phyloP scores from a whole-genome alignment of 495 filamentous ascomycete genomes.

The Margaritispora aquatica region DNA sequence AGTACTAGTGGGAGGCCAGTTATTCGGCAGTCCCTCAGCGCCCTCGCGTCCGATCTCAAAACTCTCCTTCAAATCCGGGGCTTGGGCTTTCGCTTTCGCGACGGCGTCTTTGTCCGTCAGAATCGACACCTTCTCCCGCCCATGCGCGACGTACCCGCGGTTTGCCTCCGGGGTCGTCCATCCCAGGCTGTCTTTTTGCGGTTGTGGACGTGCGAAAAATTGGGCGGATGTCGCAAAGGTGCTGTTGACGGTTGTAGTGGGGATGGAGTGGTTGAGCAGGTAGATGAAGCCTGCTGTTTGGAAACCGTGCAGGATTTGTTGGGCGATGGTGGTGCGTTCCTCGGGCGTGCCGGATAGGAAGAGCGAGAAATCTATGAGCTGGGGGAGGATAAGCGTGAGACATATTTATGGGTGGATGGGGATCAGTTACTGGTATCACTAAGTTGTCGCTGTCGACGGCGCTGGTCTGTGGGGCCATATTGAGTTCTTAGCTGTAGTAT shows the following conservation, averaged over 20 bases:
- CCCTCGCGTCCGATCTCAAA: slow-evolving; percentile 79
- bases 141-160: slow-evolving; percentile 69
- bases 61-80: slow-evolving; percentile 76
- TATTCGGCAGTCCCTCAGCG: slow-evolving; percentile 62
- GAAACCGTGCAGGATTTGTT: slow-evolving; percentile 72
- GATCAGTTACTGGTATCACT: slow-evolving; percentile 61
- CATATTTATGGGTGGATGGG: too few relatives aligned
- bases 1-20: slow-evolving; percentile 60
- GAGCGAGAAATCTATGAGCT: slow-evolving; percentile 82
- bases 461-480: slow-evolving; percentile 29
- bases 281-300: slow-evolving; percentile 87
- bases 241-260: slow-evolving; percentile 45
- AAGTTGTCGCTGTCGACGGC: slow-evolving; percentile 62
- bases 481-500: too few relatives aligned
- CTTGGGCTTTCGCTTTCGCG: slow-evolving; percentile 47
- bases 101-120: slow-evolving; percentile 53
- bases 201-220: slow-evolving; percentile 69
- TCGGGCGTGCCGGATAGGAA: slow-evolving; percentile 61
- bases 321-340: slow-evolving; percentile 59
- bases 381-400: too few relatives aligned
- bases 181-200: slow-evolving; percentile 61
- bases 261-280: slow-evolving; percentile 71
- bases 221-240: slow-evolving; percentile 66
- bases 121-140: slow-evolving; percentile 69
- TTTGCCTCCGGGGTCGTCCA: slow-evolving; percentile 72